A percentile compares a stretch with the other conserved stretches of the same genome.
Conservation (phyloP, 257 asterid species). For the Leptodermis oblonga region DNA sequence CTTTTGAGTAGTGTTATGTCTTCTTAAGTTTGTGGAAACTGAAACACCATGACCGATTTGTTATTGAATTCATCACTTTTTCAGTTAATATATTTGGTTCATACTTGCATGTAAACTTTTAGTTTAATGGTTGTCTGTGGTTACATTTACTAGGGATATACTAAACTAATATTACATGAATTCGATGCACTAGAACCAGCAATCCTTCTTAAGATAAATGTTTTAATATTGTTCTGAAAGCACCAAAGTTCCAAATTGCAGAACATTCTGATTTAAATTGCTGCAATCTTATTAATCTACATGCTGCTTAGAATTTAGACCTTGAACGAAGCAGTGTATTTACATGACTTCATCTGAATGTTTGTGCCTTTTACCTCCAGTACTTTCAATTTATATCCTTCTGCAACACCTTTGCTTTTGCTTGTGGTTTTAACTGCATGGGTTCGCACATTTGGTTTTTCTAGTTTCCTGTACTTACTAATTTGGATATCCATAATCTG, state of each 20-base stretch:
- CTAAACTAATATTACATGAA: not conserved
- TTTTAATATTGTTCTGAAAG: not conserved
- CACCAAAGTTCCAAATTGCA: not conserved
- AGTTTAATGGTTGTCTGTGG: not conserved
- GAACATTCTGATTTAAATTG: not conserved
- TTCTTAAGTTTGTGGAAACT: not conserved
- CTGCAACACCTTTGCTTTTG: not conserved
- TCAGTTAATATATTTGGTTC: not conserved
- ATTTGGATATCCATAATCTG: not conserved
- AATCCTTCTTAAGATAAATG: not conserved
- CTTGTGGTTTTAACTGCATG: not conserved
- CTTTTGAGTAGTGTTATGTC: not conserved
- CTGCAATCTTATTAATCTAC: not conserved
- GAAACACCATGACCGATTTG: not conserved
- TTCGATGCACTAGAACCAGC: not conserved
- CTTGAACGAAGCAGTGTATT: not conserved
- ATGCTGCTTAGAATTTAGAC: not conserved
- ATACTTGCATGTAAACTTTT: not conserved
- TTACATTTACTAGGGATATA: not conserved
- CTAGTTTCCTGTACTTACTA: not conserved
- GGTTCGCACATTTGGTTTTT: not conserved
- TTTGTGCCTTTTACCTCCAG: not conserved
- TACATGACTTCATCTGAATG: not conserved
- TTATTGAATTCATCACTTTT: not conserved
- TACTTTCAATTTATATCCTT: not conserved